Percentiles rank a stretch among this genome's conserved stretches.
Conservation (phyloP, 1,139 yeast genomes). For the Zygosaccharomyces pseudobailii region DNA sequence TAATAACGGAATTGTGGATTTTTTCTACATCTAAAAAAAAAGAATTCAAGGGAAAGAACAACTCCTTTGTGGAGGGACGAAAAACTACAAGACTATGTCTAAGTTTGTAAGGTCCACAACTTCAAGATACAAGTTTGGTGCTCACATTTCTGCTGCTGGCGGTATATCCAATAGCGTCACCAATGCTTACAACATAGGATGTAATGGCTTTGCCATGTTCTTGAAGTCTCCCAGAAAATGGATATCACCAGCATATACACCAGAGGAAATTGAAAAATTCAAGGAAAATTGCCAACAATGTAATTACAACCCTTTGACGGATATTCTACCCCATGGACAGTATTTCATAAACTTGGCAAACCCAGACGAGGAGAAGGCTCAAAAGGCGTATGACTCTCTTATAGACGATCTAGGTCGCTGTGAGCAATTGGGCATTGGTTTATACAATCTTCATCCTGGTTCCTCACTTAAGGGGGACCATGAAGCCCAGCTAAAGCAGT, state of each 20-base stretch:
- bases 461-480: constrained; percentile 76
- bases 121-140: constrained; percentile 60
- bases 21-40: background rate
- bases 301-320: constrained; percentile 68
- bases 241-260: constrained; percentile 73
- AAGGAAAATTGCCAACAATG: constrained; percentile 53
- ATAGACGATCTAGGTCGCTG: constrained; percentile 84
- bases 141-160: constrained; percentile 72
- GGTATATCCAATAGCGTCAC: constrained; percentile 70
- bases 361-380: constrained; percentile 76
- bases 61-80: background rate
- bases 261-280: constrained; percentile 65
- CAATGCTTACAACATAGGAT: constrained; percentile 73
- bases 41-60: background rate
- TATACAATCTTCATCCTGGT: constrained; percentile 94
- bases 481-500: constrained; percentile 52
- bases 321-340: constrained; percentile 90
- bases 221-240: constrained; percentile 87
- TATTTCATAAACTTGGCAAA: constrained; percentile 89
- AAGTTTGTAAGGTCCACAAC: constrained; percentile 34
- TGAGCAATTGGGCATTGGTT: constrained; percentile 76
- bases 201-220: constrained; percentile 84
- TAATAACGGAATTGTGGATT: background rate
- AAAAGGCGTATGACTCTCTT: constrained; percentile 72
- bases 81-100: constrained; percentile 14